Evolutionary conservation across 1,284 basidiomycete species (phyloP), one percentile per base, ranked within the genome.

Genomic region (Ceratobasidium sp.): DNA sequence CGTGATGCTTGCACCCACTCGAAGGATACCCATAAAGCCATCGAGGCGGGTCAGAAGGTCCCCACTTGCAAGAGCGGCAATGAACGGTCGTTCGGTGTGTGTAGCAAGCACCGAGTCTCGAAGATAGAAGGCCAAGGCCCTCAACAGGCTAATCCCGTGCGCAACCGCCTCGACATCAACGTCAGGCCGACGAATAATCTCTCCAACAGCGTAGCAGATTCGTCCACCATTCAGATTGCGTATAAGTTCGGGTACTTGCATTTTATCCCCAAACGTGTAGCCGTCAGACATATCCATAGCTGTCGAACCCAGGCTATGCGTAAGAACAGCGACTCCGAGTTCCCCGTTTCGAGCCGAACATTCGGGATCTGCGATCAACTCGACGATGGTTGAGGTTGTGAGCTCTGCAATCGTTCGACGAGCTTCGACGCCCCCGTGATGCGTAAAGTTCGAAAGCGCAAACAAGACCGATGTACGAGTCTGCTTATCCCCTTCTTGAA

Each of bases 401-500:
- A 67, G 63, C 15, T 40, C 40, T 5, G 73, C 73, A 23, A 76
- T 76, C 12, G 55, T 44, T 39, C 44, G 33, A 39, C 73, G 73
- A 42, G 73, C 73, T 42, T 55, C 42, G 9, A n/a, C 15, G 39
- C 73, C 73, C 15, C 63, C 73, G 58, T 76, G 73, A 53, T 67
- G 73, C 7, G 73, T 76, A 3, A 76, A 18, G 63, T 55, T 76
- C 15, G 73, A 76, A 12, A 76, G 64, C 18, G 73, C 73, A 39
- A 76, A 67, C 2, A 76, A 53, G 20, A 67, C 63, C 26, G 73
- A 76, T 46, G 63, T 63, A n/a, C 73, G 63, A 15, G 51, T 76
- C 33, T 67, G 46, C 10, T 40, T 42, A n/a, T 51, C 61, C 3
- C 73, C 73, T 23, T 51, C 63, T 46, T 66, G 20, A 39, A 76